phyloP scores from a whole-genome alignment of 805 yeast genomes.

The Teunomyces lycoperdinae region DNA sequence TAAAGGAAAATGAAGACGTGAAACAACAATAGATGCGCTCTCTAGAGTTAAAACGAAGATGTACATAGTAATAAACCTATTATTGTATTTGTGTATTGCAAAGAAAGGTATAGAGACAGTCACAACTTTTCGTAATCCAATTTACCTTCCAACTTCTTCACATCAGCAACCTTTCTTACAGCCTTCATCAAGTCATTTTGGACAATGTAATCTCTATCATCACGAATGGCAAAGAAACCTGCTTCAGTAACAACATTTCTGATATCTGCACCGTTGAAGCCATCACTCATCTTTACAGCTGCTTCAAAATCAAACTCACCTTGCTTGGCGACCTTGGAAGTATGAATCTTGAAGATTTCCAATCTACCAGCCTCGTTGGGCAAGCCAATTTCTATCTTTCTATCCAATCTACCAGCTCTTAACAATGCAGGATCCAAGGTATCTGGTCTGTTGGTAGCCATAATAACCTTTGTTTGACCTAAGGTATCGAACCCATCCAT shows the following conservation, averaged over 20 bases:
- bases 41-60: background rate
- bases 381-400: conserved; percentile 91
- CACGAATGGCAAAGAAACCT: conserved; percentile 96
- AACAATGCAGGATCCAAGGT: conserved; percentile 95
- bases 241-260: conserved; percentile 98
- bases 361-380: conserved; percentile 96
- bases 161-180: conserved; percentile 94
- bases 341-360: conserved; percentile 91
- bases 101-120: background rate
- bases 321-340: conserved; percentile 76
- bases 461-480: conserved; percentile 95
- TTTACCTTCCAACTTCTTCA: conserved; percentile 95
- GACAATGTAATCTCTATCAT: conserved; percentile 90
- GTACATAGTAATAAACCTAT: conserved; percentile 4
- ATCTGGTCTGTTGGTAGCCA: conserved; percentile 99
- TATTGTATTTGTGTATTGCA: conserved; percentile 1
- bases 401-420: conserved; percentile 96
- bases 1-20: conserved; percentile 7
- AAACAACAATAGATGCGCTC: background rate
- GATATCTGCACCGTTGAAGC: conserved; percentile 97
- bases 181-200: conserved; percentile 97
- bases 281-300: conserved; percentile 97
- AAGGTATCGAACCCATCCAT: conserved; percentile 98
- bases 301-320: conserved; percentile 98
- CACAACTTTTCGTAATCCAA: conserved; percentile 90